Conservation (phyloP, 2,329 filamentous ascomycete species). For the Trematosphaeria pertusa region DNA sequence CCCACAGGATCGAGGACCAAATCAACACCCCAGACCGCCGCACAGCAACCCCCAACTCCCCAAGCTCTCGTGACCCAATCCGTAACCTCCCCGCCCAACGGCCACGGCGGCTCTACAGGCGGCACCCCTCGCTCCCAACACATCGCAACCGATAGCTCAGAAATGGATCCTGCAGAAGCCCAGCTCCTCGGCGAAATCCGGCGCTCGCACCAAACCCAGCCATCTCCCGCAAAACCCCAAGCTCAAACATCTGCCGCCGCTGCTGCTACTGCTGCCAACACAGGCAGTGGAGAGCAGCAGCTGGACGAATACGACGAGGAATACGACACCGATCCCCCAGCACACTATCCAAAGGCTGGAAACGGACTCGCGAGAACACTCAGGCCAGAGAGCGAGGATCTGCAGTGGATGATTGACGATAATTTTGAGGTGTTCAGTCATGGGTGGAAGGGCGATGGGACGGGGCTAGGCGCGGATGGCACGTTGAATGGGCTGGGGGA, state of each 20-base stretch:
- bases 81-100: conserved; percentile 40
- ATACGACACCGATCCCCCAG: conserved; percentile 60
- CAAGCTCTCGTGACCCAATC: conserved; percentile 11
- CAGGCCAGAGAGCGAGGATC: conserved; percentile 63
- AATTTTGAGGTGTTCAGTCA: conserved; percentile 66
- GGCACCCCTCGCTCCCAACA: conserved; percentile 31
- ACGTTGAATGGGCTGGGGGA: conserved; percentile 23
- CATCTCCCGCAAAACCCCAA: neutral
- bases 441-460: conserved; percentile 45
- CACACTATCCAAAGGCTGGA: conserved; percentile 68
- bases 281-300: conserved; percentile 1
- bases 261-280: conserved; percentile 25
- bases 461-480: conserved; percentile 38
- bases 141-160: conserved; percentile 27
- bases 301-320: conserved; percentile 56
- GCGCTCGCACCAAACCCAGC: neutral
- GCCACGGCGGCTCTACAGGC: conserved; percentile 21
- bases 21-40: conserved; percentile 14
- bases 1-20: conserved; percentile 11
- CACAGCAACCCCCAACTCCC: conserved; percentile 18
- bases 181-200: conserved; percentile 41
- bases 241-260: conserved; percentile 12
- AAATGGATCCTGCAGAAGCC: conserved; percentile 41
- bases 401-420: conserved; percentile 69
- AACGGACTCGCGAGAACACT: conserved; percentile 64